These are phyloP conservation scores for Phytopythium sindhum DNA, from an alignment of 352 stramenopile species.

Conservation along the genomic window DNA sequence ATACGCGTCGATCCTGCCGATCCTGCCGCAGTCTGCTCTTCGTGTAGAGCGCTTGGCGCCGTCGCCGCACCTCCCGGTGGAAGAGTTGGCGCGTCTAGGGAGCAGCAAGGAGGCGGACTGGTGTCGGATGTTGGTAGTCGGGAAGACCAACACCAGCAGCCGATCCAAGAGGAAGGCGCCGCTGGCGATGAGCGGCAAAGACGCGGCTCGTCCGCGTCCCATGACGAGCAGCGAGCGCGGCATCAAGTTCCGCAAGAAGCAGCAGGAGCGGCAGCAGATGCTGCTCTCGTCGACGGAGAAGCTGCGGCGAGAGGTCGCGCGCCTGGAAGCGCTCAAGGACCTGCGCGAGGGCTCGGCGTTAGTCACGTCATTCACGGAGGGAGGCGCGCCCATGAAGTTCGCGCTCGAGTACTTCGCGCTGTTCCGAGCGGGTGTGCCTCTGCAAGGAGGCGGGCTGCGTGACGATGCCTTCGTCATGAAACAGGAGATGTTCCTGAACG, in stretches of 20 bases:
- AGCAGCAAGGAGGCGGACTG: background rate
- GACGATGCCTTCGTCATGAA: constrained; percentile 1
- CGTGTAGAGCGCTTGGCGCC: background rate
- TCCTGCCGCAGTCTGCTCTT: background rate
- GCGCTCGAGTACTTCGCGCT: constrained; percentile 36
- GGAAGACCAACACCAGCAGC: background rate
- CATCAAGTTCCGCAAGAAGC: constrained; percentile 24
- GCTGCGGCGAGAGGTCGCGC: constrained; percentile 22
- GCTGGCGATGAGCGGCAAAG: background rate
- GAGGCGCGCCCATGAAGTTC: constrained; percentile 20
- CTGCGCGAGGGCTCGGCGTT: constrained; percentile 20
- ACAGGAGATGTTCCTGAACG: constrained; percentile 24
- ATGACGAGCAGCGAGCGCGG: constrained; percentile 28
- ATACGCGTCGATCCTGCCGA: background rate
- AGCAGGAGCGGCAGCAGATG: constrained; percentile 19
- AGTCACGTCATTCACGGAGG: constrained; percentile 13
- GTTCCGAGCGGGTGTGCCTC: constrained; percentile 24
- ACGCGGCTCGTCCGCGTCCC: background rate
- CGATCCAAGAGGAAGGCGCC: background rate
- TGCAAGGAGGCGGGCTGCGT: constrained; percentile 2
- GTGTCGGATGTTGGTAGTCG: background rate
- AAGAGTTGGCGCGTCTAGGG: background rate
- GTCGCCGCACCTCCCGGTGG: background rate
- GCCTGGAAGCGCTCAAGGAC: constrained; percentile 18
- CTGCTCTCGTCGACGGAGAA: constrained; percentile 12